These are phyloP conservation scores for Trichoderma arundinaceum DNA, from an alignment of 2,329 filamentous ascomycete species.

Conservation along the genomic window DNA sequence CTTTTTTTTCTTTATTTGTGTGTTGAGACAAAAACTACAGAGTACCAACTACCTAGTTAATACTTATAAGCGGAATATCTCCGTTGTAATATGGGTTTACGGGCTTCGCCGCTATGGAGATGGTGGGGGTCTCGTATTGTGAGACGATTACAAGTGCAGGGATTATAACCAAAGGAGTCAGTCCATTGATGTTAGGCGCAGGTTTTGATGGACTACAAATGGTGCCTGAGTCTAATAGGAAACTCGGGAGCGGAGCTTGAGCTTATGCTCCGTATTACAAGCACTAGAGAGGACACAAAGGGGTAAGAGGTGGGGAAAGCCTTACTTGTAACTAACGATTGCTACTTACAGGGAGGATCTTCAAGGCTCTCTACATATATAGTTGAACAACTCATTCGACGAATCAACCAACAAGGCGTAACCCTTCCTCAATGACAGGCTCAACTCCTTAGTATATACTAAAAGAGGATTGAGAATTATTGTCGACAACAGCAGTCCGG, in stretches of 20 bases:
- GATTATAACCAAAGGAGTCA: too few relatives aligned
- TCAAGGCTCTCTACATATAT: neutral
- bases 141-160: too few relatives aligned
- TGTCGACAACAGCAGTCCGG: neutral
- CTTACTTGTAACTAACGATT: neutral
- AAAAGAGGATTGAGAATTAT: neutral
- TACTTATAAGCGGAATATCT: too few relatives aligned
- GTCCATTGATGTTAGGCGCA: too few relatives aligned
- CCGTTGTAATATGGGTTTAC: too few relatives aligned
- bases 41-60: too few relatives aligned
- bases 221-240: too few relatives aligned
- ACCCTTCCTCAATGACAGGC: neutral
- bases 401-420: neutral
- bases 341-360: neutral
- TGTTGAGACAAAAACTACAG: too few relatives aligned
- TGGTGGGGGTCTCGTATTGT: too few relatives aligned
- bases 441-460: neutral
- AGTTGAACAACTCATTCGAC: neutral
- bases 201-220: too few relatives aligned
- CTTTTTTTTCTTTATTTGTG: too few relatives aligned
- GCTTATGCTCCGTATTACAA: conserved; percentile 2
- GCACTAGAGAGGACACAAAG: neutral
- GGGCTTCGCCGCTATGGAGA: too few relatives aligned
- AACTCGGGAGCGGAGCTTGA: neutral
- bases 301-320: neutral